Base-by-base conservation (phyloP, 805 yeast genomes). In the Millerozyma miso region DNA sequence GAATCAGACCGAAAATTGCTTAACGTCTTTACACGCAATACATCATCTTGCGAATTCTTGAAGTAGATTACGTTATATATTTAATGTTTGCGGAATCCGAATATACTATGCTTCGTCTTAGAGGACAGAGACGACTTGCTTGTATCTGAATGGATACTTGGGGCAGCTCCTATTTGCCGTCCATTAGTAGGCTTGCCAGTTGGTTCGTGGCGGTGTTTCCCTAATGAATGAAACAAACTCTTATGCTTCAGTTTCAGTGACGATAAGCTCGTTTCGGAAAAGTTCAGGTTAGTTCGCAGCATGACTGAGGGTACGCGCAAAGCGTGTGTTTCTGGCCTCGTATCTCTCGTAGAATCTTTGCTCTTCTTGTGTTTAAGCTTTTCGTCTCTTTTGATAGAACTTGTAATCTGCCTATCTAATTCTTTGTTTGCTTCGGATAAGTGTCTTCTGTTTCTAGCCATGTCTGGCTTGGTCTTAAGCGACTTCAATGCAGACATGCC, bases 361-460 rank as follows among this genome's bases (percentile, higher is more conserved):
- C 34, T 51, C 31, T 40, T 41, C 32, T 48, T 51, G 33, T 43
- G 35, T 39, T 37, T 44, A 33, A 42, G 45, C 20, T 59, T 60
- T 40, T 61, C 70, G 19, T 65, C 71, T 29, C 56, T 54, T 43
- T 59, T 63, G 31, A 63, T 56, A 43, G 59, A 38, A 38, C 60
- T 63, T n/a, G 64, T 54, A 17, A 65, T 60, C 29, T 61, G 49
- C 47, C 54, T 60, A 47, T 67, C 71, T 8, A 65, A 38, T 32
- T 64, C 67, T 34, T 54, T 52, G 47, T 58, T 62, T 33, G 45
- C 45, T 31, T 35, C 38, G 4, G 20, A 12, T n/a, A 19, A 3
- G 13, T 7, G 7, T n/a, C 13, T 12, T 31, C n/a, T 37, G 4
- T 4, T 13, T 14, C 14, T 6, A 26, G 17, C 15, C 31, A 16